Conservation (phyloP, 1,139 yeast species). For the Taphrina deformans region DNA sequence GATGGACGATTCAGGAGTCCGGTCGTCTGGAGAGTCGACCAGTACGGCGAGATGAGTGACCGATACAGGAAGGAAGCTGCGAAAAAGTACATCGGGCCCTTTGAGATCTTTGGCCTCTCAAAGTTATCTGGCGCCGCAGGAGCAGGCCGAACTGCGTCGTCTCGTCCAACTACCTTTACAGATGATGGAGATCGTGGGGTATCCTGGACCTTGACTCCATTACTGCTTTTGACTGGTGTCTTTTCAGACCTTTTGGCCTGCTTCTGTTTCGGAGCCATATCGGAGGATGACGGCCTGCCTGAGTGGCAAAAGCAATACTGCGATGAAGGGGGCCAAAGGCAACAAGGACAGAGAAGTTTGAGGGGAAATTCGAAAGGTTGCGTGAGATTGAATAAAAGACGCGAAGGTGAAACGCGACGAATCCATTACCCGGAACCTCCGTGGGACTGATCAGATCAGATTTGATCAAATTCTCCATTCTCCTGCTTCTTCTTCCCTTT, state of each 20-base stretch:
- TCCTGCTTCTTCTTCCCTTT: no score
- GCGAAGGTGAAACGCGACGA: neutral
- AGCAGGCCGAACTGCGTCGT: neutral
- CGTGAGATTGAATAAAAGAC: neutral
- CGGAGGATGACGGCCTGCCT: neutral
- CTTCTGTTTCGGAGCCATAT: neutral
- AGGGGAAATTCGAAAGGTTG: neutral
- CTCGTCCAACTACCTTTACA: neutral
- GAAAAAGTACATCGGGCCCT: constrained; percentile 6
- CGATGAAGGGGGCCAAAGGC: no score
- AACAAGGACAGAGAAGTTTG: neutral
- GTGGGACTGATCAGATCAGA: neutral
- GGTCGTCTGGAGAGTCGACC: neutral
- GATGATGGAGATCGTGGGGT: neutral
- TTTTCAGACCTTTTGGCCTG: neutral
- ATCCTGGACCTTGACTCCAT: neutral
- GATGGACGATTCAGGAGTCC: constrained; percentile 15
- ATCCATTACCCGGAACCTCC: neutral
- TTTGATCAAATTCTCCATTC: neutral
- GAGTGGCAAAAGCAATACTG: neutral
- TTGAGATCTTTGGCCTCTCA: constrained; percentile 9
- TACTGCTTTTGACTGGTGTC: neutral
- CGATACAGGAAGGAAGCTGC: constrained; percentile 16
- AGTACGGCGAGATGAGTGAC: constrained; percentile 6
- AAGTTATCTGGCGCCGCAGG: neutral